A percentile compares a stretch with the other conserved stretches of the same genome.
Evolutionary conservation across 106 monocot genomes (phyloP).

Genomic region (Platanthera guangdongensis): DNA sequence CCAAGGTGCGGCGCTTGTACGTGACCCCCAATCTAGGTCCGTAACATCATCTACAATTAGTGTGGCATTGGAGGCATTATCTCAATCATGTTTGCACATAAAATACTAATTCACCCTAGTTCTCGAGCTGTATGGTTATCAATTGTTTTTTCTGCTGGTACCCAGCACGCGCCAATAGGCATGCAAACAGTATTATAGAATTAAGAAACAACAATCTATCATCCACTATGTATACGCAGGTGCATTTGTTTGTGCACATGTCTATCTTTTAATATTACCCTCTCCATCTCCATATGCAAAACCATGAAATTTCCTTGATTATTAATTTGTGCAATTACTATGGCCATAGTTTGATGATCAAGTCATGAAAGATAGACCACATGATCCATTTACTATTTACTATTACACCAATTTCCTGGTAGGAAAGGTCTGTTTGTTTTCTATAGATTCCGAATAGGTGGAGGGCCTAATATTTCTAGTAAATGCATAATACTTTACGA

Average conservation of each 20-base stretch:
- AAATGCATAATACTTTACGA: too few species aligned
- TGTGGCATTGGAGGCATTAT: not conserved
- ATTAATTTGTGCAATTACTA: not conserved
- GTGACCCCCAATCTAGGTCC: not conserved
- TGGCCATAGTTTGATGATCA: not conserved
- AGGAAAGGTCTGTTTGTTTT: not conserved
- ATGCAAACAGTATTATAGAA: not conserved
- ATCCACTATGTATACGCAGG: not conserved
- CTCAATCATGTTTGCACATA: not conserved
- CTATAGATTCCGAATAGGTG: too few species aligned
- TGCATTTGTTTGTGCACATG: not conserved
- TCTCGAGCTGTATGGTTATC: not conserved
- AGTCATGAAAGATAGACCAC: not conserved
- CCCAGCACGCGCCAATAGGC: not conserved
- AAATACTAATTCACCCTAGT: not conserved
- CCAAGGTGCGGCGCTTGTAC: too few species aligned
- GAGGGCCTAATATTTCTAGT: too few species aligned
- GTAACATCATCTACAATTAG: not conserved
- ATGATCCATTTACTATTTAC: not conserved
- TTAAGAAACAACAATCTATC: not conserved
- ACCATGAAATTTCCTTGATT: not conserved
- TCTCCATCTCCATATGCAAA: not conserved
- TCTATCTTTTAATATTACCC: not conserved
- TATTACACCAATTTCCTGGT: not conserved
- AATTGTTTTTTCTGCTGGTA: not conserved